Evolutionary conservation across 148 eudicot genomes (phyloP), one percentile per base, ranked within the genome.

Genomic region (Fagopyrum homotropicum): DNA sequence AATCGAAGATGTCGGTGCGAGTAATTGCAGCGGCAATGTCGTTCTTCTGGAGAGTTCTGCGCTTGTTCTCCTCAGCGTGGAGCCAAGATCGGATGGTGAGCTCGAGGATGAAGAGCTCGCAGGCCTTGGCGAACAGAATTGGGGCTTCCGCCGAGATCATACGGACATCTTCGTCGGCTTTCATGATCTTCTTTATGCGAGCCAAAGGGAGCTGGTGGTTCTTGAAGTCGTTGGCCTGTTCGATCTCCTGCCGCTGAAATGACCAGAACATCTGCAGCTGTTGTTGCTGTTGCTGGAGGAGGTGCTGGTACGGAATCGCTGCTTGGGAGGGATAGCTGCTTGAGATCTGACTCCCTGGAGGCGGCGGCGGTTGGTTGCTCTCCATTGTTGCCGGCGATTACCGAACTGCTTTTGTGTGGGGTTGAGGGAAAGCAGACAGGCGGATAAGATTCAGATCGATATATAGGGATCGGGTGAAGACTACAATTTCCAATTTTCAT

Each of bases 81-180:
- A 91, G 84, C 97, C 97, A 92, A 0, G 94, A 89, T 0, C 94
- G 84, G 9, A 88, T 89, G 0, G 97, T 92, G 73, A 92, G 92
- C 75, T 92, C 97, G 5, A 92, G 85, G 29, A 92, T 90, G 85
- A 92, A 92, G 22, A 92, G 83, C 80, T 92, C 97, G 79, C 97
- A 92, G 6, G 97, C 97, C 78, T 92, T 92, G 17, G 97, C 91
- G 81, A 92, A 92, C 1, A 92, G 77, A 4, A 92, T 88, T 0
- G 97, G 97, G 0, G 97, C 94, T 70, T 92, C 95, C 6, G 95
- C 97, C 2, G 97, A 92, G 75, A 92, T 92, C 97, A 92, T 92
- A 0, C 97, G 88, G 0, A 92, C 97, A 52, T 92, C 97, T 56
- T 92, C 97, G 57, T 91, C 97, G 16, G 97, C 97, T 15, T 92